Base-by-base conservation (phyloP, 2,329 filamentous ascomycete species). In the Lojkania enalia region DNA sequence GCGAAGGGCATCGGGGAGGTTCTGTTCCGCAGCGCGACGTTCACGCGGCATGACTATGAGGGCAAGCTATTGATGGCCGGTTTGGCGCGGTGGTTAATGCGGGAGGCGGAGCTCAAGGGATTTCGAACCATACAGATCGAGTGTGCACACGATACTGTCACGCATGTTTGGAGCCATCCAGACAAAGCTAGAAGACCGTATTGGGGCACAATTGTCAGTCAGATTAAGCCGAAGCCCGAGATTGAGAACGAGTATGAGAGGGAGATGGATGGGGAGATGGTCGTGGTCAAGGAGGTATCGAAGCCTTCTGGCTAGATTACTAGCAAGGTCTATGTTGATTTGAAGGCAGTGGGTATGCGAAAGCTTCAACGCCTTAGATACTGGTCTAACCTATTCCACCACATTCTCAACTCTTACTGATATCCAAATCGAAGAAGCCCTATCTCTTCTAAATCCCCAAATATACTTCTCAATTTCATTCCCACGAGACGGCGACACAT, bases 121-220 rank as follows among this genome's bases (percentile, higher is more conserved):
- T 72, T 55, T 41, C 52, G 58, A 15, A 63, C 6, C 16, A 41
- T 73, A 43, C 63, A 70, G 46, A 72, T 72, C 43, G 69, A 71
- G 49, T 53, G 52, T 11, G 39, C 67, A 18, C 46, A 57, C 31
- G 60, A 68, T 55, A 49, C 56, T 2, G 66, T 70, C 9, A 57
- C 44, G 20, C 44, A 59, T 44, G 55, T 64, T 9, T 70, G 66
- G 67, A 52, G 46, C 16, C 48, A 55, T 9, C 55, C 59, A 20
- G 57, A 59, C 37, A 42, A 48, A 19, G n/a, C n/a, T n/a, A n/a
- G n/a, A n/a, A n/a, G n/a, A n/a, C n/a, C n/a, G n/a, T n/a, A n/a
- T n/a, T n/a, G n/a, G n/a, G n/a, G n/a, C n/a, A n/a, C n/a, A n/a
- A n/a, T n/a, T n/a, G n/a, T n/a, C n/a, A n/a, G n/a, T n/a, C 58